Conservation (phyloP, 257 asterid species). For the Lycium barbarum region DNA sequence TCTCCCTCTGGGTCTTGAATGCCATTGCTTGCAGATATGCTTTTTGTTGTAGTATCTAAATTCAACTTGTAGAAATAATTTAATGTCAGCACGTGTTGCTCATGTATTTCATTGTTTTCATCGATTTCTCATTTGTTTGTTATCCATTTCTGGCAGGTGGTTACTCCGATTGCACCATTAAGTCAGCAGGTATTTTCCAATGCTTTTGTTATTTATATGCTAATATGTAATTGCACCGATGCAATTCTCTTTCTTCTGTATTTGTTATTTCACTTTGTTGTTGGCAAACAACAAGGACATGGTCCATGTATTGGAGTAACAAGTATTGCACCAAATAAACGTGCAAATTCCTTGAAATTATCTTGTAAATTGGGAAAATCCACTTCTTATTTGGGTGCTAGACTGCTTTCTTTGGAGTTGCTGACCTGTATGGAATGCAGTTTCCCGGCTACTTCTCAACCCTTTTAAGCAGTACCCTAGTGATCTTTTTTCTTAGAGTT, state of each 20-base stretch:
- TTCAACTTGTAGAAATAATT: constrained; percentile 17
- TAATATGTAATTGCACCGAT: background rate
- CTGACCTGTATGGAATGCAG: background rate
- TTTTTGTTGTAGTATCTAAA: constrained; percentile 22
- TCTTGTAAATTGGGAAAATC: background rate
- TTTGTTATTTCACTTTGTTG: background rate
- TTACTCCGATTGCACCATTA: constrained; percentile 96
- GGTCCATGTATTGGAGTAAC: constrained; percentile 2
- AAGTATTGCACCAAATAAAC: background rate
- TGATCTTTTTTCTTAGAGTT: background rate
- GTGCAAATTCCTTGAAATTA: background rate
- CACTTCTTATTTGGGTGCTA: background rate
- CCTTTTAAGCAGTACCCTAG: background rate
- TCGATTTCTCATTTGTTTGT: background rate
- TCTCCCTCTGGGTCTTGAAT: background rate
- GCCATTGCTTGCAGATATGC: background rate
- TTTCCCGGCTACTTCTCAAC: background rate
- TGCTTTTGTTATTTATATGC: constrained; percentile 7
- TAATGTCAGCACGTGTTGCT: background rate
- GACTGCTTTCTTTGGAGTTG: background rate
- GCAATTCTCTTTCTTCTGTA: background rate
- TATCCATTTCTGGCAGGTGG: constrained; percentile 73
- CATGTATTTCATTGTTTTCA: background rate
- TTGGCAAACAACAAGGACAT: constrained; percentile 5
- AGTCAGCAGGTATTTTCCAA: constrained; percentile 89